Conservation (phyloP, 2,329 filamentous ascomycete genomes). For the Microdochium paspali region DNA sequence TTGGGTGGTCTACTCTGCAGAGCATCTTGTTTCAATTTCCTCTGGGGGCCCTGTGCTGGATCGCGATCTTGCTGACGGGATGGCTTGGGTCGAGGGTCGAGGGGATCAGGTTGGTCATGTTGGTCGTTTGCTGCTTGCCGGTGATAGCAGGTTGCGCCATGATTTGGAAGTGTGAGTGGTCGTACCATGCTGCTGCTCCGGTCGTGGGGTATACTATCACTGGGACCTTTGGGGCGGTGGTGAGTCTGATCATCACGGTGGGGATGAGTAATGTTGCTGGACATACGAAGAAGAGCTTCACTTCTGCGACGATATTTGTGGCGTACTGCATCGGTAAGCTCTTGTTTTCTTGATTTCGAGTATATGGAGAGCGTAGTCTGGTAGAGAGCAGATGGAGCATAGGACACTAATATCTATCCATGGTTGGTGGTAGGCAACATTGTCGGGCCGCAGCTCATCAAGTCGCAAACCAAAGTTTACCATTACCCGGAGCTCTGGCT, state of each 20-base stretch:
- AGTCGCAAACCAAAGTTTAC: constrained; percentile 50
- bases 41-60: constrained; percentile 57
- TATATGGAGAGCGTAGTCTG: constrained; percentile 1
- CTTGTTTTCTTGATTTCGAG: not conserved
- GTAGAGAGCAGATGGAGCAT: too few relatives aligned
- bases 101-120: constrained; percentile 56
- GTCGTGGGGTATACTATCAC: constrained; percentile 65
- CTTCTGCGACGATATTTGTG: constrained; percentile 65
- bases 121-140: constrained; percentile 58
- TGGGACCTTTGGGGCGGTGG: constrained; percentile 64
- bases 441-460: constrained; percentile 63
- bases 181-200: constrained; percentile 52
- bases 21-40: constrained; percentile 70
- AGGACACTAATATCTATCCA: not conserved
- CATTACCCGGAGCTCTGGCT: constrained; percentile 68
- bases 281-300: constrained; percentile 70
- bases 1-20: constrained; percentile 54
- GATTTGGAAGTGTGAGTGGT: constrained; percentile 64
- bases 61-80: constrained; percentile 57
- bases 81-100: constrained; percentile 49
- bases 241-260: constrained; percentile 44
- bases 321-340: constrained; percentile 54
- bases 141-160: constrained; percentile 66
- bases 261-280: constrained; percentile 62
- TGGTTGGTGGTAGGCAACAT: constrained; percentile 50